Percentiles rank a stretch among this genome's conserved stretches.
phyloP scores from a whole-genome alignment of 495 filamentous ascomycete genomes.

The Tuber aestivum region DNA sequence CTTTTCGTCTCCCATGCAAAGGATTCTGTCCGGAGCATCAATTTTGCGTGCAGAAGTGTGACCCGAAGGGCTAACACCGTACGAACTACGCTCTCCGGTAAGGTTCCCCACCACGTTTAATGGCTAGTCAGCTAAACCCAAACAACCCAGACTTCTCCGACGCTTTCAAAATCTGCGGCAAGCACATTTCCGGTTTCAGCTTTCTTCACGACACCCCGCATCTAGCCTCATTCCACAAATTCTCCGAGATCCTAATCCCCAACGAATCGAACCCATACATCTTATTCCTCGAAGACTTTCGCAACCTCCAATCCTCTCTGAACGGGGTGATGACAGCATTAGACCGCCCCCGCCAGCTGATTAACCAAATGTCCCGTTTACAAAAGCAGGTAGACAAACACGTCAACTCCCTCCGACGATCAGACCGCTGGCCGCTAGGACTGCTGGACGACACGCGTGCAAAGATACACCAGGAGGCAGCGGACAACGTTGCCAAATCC shows the following conservation, averaged over 20 bases:
- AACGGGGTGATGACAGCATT: slow-evolving; percentile 74
- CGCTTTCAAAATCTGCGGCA: slow-evolving; percentile 31
- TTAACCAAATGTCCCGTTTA: slow-evolving; percentile 60
- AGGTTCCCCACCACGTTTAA: slow-evolving; percentile 12
- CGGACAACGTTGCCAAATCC: slow-evolving; percentile 61
- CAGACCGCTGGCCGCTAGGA: slow-evolving; percentile 71
- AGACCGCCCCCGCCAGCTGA: slow-evolving; percentile 70
- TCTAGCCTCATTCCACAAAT: slow-evolving; percentile 64
- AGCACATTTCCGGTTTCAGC: slow-evolving; percentile 49
- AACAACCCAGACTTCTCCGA: slow-evolving; percentile 34
- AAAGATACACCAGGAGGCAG: slow-evolving; percentile 62
- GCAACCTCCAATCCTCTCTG: slow-evolving; percentile 70
- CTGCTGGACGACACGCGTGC: slow-evolving; percentile 84
- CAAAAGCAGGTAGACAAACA: slow-evolving; percentile 67
- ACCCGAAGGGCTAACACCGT: slow-evolving; percentile 62
- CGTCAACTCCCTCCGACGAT: slow-evolving; percentile 63
- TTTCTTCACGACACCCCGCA: slow-evolving; percentile 62
- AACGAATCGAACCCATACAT: slow-evolving; percentile 68
- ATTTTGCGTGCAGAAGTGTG: slow-evolving; percentile 71
- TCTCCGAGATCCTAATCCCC: slow-evolving; percentile 60
- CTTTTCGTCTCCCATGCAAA: slow-evolving; percentile 83
- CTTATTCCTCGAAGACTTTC: slow-evolving; percentile 65
- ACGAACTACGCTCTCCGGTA: slow-evolving; percentile 55
- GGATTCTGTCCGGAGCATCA: slow-evolving; percentile 77
- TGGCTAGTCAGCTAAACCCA: slow-evolving; percentile 4